Evolutionary conservation across 164 flowering plant species (phyloP).

Genomic region (Stephania cephalantha): DNA sequence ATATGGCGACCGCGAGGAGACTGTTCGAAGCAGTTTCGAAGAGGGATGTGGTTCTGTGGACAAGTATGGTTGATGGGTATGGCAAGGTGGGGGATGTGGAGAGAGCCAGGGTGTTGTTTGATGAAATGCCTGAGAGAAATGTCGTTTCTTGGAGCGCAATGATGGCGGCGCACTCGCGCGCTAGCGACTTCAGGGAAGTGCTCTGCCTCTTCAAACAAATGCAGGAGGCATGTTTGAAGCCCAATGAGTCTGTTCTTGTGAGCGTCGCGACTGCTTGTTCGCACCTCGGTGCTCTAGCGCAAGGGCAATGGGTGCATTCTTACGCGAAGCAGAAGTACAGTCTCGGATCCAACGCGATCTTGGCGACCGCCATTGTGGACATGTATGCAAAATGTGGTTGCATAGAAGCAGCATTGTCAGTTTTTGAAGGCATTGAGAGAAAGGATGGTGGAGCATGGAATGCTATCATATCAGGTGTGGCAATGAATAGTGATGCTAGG

Average conservation of each 20-base stretch:
- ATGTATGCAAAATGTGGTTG: slow-evolving; percentile 67
- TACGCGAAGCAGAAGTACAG: slow-evolving; percentile 27
- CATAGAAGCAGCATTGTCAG: slow-evolving; percentile 39
- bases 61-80: slow-evolving; percentile 61
- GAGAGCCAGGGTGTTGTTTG: slow-evolving; percentile 44
- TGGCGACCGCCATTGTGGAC: slow-evolving; percentile 62
- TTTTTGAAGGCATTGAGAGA: slow-evolving; percentile 40
- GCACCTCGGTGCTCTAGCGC: slow-evolving; percentile 56
- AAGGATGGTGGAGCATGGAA: slow-evolving; percentile 66
- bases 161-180: slow-evolving; percentile 50
- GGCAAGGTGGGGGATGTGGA: slow-evolving; percentile 47
- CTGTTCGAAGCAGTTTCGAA: slow-evolving; percentile 41
- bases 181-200: slow-evolving; percentile 45
- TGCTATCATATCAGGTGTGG: slow-evolving; percentile 56
- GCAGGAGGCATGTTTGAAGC: slow-evolving; percentile 39
- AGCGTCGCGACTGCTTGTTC: slow-evolving; percentile 60
- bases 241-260: slow-evolving; percentile 54
- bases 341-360: slow-evolving; percentile 31
- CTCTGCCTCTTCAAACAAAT: slow-evolving; percentile 38
- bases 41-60: slow-evolving; percentile 65
- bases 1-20: slow-evolving; percentile 36
- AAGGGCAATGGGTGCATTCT: slow-evolving; percentile 60
- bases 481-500: slow-evolving; percentile 44
- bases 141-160: slow-evolving; percentile 59
- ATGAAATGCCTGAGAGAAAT: slow-evolving; percentile 54